Base-by-base conservation (phyloP, 169 alveolate species). In the Eimeria zaria region DNA sequence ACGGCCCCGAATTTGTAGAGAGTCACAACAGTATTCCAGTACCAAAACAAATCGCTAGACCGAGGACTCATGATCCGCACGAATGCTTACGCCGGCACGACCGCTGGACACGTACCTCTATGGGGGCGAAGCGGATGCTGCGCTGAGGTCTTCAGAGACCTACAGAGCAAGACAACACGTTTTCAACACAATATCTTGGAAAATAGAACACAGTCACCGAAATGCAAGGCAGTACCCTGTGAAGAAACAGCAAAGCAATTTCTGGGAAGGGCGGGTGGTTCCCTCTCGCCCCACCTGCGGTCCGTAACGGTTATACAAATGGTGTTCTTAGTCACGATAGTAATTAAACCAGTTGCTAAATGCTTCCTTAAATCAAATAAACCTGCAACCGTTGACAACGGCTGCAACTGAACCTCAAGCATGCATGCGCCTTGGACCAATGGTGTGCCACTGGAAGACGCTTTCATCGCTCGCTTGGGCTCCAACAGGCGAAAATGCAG, bases 391-490 rank as follows among this genome's bases (percentile, higher is more conserved):
- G 73, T 16, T 53, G 90, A n/a, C 64, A 24, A 9, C 62, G 33
- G 24, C 62, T 27, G 87, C 53, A 5, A 41, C 46, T n/a, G 55
- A 22, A 18, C 87, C 20, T 51, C 90, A n/a, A 51, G 90, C 74
- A 81, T 51, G 71, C 90, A n/a, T n/a, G n/a, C n/a, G 48, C 36
- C 51, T 7, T 81, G 90, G 90, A 51, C 90, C 90, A 81, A 51
- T 53, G 90, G 90, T 51, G 41, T 81, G 90, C 90, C 64, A 78
- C 30, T 44, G 53, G 20, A 7, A n/a, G 51, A 6, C 62, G 90
- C 51, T 81, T 33, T 81, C 67, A 55, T 81, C 71, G 74, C 90
- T 81, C 90, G 62, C 87, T 27, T 20, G 58, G 39, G 24, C 20
- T 7, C 16, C 44, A 4, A 20, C 41, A 6, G 7, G 12, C 80